A percentile compares a stretch with the other conserved stretches of the same genome.
Evolutionary conservation across 1,284 basidiomycete genomes (phyloP).

Genomic region (Leccinum pachyderme): DNA sequence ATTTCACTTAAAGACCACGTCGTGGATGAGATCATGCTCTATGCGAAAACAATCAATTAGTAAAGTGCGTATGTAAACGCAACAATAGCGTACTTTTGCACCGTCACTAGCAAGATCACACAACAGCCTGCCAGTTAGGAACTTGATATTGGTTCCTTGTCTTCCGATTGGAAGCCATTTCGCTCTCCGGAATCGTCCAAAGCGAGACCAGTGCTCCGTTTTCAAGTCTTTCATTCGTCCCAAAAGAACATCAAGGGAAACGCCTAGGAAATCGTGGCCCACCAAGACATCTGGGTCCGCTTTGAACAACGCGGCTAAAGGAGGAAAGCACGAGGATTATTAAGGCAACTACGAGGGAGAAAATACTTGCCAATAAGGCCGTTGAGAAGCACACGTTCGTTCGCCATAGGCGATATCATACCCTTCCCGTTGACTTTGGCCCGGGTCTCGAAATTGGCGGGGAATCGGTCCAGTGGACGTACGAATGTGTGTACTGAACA

Average conservation of each 20-base stretch:
- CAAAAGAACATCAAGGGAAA: slow-evolving; percentile 87
- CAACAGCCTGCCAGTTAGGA: slow-evolving; percentile 84
- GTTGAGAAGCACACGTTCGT: slow-evolving; percentile 86
- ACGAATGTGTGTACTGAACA: slow-evolving; percentile 88
- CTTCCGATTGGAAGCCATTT: slow-evolving; percentile 81
- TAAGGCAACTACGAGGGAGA: neutral
- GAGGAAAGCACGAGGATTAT: neutral
- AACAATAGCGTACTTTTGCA: slow-evolving; percentile 67
- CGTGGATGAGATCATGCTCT: slow-evolving; percentile 93
- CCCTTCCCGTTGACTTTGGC: slow-evolving; percentile 66
- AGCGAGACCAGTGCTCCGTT: slow-evolving; percentile 89
- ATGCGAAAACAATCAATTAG: neutral
- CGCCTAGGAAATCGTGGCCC: slow-evolving; percentile 94
- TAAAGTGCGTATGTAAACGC: neutral
- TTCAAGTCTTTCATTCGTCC: slow-evolving; percentile 91
- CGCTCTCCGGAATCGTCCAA: slow-evolving; percentile 88
- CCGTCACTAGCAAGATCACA: slow-evolving; percentile 95
- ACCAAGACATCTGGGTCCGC: slow-evolving; percentile 94
- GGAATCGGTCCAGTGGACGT: slow-evolving; percentile 91
- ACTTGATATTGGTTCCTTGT: slow-evolving; percentile 83
- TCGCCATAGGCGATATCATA: slow-evolving; percentile 73
- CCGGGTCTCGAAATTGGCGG: slow-evolving; percentile 76
- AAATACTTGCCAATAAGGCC: slow-evolving; percentile 64
- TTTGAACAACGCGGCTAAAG: slow-evolving; percentile 74
- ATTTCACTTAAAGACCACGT: slow-evolving; percentile 99